Base-by-base conservation (phyloP, 192 early-diverging fungal genomes). In the Coemansia sp. region DNA sequence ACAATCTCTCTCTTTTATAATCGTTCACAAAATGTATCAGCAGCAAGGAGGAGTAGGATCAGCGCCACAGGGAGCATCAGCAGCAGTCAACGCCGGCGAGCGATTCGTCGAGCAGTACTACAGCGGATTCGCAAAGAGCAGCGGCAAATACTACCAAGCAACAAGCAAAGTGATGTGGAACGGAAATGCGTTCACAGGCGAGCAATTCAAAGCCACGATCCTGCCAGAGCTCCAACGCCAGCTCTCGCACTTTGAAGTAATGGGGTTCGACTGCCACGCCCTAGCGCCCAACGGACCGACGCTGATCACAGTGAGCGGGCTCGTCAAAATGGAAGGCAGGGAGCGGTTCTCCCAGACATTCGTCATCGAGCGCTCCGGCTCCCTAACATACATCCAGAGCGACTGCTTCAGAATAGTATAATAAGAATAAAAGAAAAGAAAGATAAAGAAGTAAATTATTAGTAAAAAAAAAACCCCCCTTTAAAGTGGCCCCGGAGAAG, bases 371-470 rank as follows among this genome's bases (percentile, higher is more conserved):
- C 64, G 66, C 8, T 10, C 60, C 1, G 71, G 68, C 2, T 24
- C 44, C 0, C 62, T 81, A 39, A 62, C 70, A 4, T 73, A 81
- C 33, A 77, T 81, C 31, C 64, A 73, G 6, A 68, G 70, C 36
- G 79, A 81, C 27, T 72, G 73, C 16, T 81, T 81, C 57, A 63
- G 79, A 2, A 68, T 81, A 13, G 79, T 81, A 10, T 81, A 59
- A 51, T 7, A 31, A 29, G 41, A 66, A 39, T 59, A n/a, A 59
- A 34, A 45, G 5, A 66, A 57, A 44, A 39, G 39, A 31, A 63
- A 4, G 35, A 11, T 0, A 57, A 29, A 27, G 1, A 27, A 27
- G 24, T 27, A 27, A 27, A 27, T 27, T 27, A 27, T 27, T 27
- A 27, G 24, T 27, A 27, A 27, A 27, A 27, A 27, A n/a, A n/a